phyloP scores from a whole-genome alignment of 805 yeast genomes.

The Pichia nakasei region DNA sequence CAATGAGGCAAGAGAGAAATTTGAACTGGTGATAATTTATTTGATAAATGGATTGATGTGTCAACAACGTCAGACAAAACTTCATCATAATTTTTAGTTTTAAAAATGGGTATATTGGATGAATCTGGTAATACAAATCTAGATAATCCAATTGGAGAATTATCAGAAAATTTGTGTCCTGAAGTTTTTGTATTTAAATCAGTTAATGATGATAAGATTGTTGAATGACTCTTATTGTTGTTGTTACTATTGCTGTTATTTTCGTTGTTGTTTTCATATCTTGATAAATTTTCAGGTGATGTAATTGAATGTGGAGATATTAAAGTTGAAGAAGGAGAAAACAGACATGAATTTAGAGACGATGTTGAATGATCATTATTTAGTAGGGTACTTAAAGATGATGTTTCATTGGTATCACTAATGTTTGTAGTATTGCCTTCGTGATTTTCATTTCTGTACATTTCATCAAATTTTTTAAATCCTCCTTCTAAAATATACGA shows the following conservation, averaged over 20 bases:
- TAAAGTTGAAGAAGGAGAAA: background rate
- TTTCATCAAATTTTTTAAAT: constrained; percentile 28
- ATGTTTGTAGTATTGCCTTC: background rate
- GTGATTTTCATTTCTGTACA: background rate
- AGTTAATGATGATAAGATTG: too few relatives aligned
- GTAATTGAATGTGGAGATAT: background rate
- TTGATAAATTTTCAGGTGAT: background rate
- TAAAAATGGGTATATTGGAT: constrained; percentile 35
- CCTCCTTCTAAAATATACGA: constrained; percentile 37
- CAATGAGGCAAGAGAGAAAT: constrained; percentile 40
- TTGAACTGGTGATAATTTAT: constrained; percentile 15
- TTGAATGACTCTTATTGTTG: too few relatives aligned
- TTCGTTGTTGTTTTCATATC: background rate
- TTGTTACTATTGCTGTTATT: background rate
- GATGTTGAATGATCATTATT: background rate
- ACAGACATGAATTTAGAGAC: background rate
- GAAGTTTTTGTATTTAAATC: background rate
- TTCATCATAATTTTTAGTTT: constrained; percentile 49
- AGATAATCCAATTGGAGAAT: constrained; percentile 30
- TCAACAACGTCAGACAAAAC: constrained; percentile 22
- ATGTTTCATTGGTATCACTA: background rate
- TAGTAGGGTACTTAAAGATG: background rate
- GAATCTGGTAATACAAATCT: constrained; percentile 46
- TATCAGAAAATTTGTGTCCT: background rate
- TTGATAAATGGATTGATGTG: constrained; percentile 19